Percentiles rank a stretch among this genome's conserved stretches.
Conservation (phyloP, 208 protist genomes). For the Acanthamoeba triangularis region DNA sequence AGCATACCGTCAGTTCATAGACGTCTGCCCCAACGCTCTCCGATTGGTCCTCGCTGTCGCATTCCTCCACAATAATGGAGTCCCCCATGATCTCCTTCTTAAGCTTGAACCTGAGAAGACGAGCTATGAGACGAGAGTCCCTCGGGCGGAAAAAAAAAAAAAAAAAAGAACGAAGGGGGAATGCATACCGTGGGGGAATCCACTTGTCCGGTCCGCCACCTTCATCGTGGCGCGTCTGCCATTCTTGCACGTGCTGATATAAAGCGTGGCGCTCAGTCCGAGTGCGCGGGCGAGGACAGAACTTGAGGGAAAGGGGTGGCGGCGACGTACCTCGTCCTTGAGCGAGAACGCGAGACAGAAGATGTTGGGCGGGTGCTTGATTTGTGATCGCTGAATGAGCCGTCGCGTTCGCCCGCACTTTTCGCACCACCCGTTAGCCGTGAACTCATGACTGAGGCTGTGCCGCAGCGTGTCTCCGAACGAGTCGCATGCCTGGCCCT, state of each 20-base stretch:
- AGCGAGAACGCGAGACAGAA: conserved; percentile 78
- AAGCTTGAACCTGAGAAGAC: neutral
- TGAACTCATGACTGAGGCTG: conserved; percentile 77
- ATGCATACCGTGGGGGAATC: neutral
- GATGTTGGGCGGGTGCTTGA: conserved; percentile 79
- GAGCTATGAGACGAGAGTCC: neutral
- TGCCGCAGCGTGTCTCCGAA: conserved; percentile 76
- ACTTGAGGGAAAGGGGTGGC: neutral
- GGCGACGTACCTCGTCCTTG: conserved; percentile 23
- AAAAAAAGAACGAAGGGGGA: neutral
- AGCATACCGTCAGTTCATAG: conserved; percentile 4
- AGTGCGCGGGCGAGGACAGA: neutral
- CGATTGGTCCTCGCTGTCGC: neutral
- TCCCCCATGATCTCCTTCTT: conserved; percentile 51
- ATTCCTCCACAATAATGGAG: neutral
- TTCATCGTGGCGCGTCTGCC: neutral
- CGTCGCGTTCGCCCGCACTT: conserved; percentile 75
- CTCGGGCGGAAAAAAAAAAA: neutral
- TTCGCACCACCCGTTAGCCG: conserved; percentile 82
- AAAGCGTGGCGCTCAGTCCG: neutral
- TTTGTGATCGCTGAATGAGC: conserved; percentile 65
- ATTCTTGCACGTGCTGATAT: conserved; percentile 2
- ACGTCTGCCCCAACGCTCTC: neutral
- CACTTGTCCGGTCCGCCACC: neutral
- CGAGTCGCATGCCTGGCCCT: neutral